Percentiles rank a stretch among this genome's conserved stretches.
phyloP scores from a whole-genome alignment of 2,329 filamentous ascomycete species.

The Phyllosticta capitalensis region DNA sequence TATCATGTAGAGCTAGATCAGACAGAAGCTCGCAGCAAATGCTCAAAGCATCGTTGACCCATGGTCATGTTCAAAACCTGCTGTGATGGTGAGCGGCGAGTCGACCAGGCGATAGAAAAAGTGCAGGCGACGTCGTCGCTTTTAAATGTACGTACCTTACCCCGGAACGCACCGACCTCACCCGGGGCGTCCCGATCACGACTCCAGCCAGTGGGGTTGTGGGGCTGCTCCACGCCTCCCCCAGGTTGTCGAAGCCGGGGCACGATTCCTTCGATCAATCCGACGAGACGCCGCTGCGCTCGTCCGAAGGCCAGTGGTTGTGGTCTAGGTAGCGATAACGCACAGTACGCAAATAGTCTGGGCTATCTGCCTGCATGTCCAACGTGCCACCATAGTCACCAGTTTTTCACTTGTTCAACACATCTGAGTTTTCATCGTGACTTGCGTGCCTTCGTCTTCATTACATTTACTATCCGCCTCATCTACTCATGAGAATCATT shows the following conservation, averaged over 20 bases:
- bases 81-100: not conserved
- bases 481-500: too few relatives aligned
- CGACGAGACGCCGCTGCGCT: not conserved
- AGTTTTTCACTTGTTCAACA: too few relatives aligned
- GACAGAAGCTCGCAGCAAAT: not conserved
- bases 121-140: not conserved
- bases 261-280: not conserved
- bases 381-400: too few relatives aligned
- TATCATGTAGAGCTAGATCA: not conserved
- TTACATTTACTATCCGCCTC: too few relatives aligned
- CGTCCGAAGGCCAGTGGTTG: not conserved
- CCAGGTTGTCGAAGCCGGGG: not conserved
- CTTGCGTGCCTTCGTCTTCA: too few relatives aligned
- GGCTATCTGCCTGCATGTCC: too few relatives aligned
- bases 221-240: not conserved
- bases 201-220: not conserved
- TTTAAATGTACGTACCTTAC: not conserved
- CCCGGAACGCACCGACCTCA: not conserved
- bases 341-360: too few relatives aligned
- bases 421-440: too few relatives aligned
- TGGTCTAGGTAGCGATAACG: too few relatives aligned
- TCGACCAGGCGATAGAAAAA: too few relatives aligned
- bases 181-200: not conserved
- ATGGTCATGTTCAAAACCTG: not conserved
- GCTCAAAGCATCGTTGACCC: not conserved